Conservation (phyloP, 2,329 filamentous ascomycete genomes). For the Penicillium sumatraense region DNA sequence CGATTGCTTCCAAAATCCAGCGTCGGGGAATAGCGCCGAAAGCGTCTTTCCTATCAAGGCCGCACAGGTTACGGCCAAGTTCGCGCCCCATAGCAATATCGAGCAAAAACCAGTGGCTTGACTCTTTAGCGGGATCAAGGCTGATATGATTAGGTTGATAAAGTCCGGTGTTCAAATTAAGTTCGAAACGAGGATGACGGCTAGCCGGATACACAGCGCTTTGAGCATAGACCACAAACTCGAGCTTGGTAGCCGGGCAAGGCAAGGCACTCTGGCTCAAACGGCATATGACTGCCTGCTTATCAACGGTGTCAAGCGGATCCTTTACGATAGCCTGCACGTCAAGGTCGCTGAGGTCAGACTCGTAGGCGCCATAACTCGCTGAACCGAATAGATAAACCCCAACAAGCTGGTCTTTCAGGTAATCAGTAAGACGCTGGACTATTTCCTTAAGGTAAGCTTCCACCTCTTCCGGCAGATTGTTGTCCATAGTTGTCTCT, state of each 20-base stretch:
- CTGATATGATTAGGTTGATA: conserved; percentile 1
- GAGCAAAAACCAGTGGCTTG: conserved; percentile 19
- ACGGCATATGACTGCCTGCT: conserved; percentile 1
- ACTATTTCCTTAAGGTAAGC: no score
- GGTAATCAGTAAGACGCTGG: background rate
- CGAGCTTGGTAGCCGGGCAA: conserved; percentile 18
- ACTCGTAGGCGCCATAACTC: conserved; percentile 15
- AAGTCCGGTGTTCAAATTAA: background rate
- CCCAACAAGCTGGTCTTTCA: conserved; percentile 14
- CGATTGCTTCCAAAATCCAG: conserved; percentile 16
- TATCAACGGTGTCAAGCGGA: conserved; percentile 2
- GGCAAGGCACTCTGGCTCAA: conserved; percentile 13
- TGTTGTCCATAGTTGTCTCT: no score
- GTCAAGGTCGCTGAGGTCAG: conserved; percentile 8
- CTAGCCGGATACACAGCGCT: background rate
- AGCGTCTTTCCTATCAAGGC: conserved; percentile 12
- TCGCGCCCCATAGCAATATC: conserved; percentile 21
- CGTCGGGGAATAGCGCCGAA: conserved; percentile 16
- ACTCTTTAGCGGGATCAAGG: conserved; percentile 16
- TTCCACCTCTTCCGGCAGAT: no score
- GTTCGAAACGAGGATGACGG: background rate
- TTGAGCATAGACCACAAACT: conserved; percentile 17
- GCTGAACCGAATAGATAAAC: conserved; percentile 17
- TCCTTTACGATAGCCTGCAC: conserved; percentile 14
- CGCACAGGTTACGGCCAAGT: conserved; percentile 16